A percentile compares a stretch with the other conserved stretches of the same genome.
phyloP scores from a whole-genome alignment of 2,329 filamentous ascomycete species.

The Colletotrichum orbiculare region DNA sequence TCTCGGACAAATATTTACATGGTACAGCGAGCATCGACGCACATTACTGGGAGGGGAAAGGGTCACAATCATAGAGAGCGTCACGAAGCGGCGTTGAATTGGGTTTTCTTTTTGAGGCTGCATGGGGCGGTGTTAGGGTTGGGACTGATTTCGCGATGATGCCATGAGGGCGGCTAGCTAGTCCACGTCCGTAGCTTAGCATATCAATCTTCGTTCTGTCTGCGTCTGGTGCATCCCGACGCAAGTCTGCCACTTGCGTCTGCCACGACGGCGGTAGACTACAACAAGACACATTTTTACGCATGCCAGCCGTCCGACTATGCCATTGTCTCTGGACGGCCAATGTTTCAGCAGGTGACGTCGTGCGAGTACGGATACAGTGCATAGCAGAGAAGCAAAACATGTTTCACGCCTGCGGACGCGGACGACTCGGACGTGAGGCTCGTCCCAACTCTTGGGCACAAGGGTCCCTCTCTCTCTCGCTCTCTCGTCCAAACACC shows the following conservation, averaged over 20 bases:
- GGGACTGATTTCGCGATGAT: slow-evolving; percentile 36
- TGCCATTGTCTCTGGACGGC: neutral
- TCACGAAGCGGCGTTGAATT: slow-evolving; percentile 35
- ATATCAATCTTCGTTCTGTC: slow-evolving; percentile 28
- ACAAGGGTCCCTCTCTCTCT: neutral
- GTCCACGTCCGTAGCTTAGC: slow-evolving; percentile 34
- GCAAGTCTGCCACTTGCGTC: neutral
- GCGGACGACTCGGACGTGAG: slow-evolving; percentile 11
- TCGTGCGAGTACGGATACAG: neutral
- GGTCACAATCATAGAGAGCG: slow-evolving; percentile 25
- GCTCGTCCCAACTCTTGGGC: slow-evolving; percentile 21
- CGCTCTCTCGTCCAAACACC: slow-evolving; percentile 23
- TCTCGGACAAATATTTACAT: slow-evolving; percentile 26
- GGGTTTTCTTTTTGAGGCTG: slow-evolving; percentile 24
- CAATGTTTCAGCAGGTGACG: slow-evolving; percentile 17
- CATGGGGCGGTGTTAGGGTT: slow-evolving; percentile 35
- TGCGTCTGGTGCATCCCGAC: slow-evolving; percentile 1
- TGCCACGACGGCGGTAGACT: neutral
- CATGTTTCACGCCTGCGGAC: slow-evolving; percentile 25
- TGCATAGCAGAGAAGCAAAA: slow-evolving; percentile 16
- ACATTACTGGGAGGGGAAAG: slow-evolving; percentile 18
- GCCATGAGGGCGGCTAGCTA: slow-evolving; percentile 36
- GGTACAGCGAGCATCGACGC: slow-evolving; percentile 35
- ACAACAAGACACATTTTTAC: neutral
- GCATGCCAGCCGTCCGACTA: neutral